Evolutionary conservation across 148 eudicot species (phyloP), one percentile per base, ranked within the genome.

Genomic region (Rheum nobile): DNA sequence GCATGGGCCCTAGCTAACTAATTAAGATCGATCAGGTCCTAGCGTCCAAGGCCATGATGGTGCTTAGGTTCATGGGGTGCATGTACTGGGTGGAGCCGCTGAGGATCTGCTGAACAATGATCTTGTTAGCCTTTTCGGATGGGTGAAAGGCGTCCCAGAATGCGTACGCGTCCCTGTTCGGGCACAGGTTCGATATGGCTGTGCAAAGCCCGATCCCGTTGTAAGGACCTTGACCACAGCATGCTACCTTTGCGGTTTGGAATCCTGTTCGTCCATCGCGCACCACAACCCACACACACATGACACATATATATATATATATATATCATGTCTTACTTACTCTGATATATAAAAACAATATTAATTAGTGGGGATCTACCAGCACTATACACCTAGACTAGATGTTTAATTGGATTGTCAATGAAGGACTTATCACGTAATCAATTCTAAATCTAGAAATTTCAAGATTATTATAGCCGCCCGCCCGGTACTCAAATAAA

Each of bases 81-180:
- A 91, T 91, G 78, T 86, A 86, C 48, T 85, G 55, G 26, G 71
- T 73, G 0, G 88, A 70, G 8, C 90, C 94, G 28, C 73, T 76
- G 77, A 86, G 61, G 69, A 91, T 89, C 31, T 85, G 83, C 38
- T 83, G 80, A 21, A 89, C 94, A 9, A 91, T 87, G 32, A 76
- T 57, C 72, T 85, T 77, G 38, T 84, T 86, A 1, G 97, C 94
- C 74, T 72, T 78, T 42, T 91, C 90, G 1, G 94, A 80, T 0
- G 97, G 97, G 71, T 91, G 97, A 47, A 85, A 89, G 0, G 94
- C 77, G 42, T 89, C 94, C 97, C 97, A 91, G 54, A 88, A 91
- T 0, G 87, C 94, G 37, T 89, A 86, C 24, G 68, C n/a, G 32
- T 75, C 76, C 47, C 97, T 77, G 71, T 86, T 68, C 0, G 84